Evolutionary conservation across 306 rosid species (phyloP).

Genomic region (Cotoneaster glaucophyllus): DNA sequence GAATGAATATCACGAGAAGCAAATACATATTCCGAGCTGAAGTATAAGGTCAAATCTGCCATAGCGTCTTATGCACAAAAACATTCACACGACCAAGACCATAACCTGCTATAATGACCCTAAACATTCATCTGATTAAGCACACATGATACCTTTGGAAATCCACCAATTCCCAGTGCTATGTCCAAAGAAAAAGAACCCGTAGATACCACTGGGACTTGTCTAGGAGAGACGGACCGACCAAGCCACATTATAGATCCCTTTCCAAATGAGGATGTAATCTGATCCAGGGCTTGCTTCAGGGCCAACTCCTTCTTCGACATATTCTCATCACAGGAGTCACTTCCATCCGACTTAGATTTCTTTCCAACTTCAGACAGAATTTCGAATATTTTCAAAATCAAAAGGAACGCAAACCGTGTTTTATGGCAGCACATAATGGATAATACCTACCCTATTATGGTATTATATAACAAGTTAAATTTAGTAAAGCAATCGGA

Average conservation of each 20-base stretch:
- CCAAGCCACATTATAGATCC: conserved; percentile 99
- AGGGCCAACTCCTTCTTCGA: conserved; percentile 78
- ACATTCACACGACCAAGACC: background rate
- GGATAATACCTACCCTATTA: background rate
- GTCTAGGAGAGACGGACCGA: conserved; percentile 34
- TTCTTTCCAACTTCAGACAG: conserved; percentile 48
- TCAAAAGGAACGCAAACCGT: background rate
- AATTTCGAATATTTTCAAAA: background rate
- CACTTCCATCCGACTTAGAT: conserved; percentile 70
- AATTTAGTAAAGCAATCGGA: background rate
- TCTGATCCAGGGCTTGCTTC: conserved; percentile 88
- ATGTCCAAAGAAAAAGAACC: conserved; percentile 82
- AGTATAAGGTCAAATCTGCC: background rate
- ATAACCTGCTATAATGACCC: background rate
- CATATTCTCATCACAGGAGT: conserved; percentile 55
- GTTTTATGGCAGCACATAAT: background rate
- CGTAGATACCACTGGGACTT: conserved; percentile 71
- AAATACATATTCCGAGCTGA: background rate
- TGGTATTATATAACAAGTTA: background rate
- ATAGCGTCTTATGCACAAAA: background rate
- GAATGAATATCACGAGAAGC: conserved; percentile 13
- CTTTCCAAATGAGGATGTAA: conserved; percentile 75
- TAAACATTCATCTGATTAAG: background rate
- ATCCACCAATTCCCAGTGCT: conserved; percentile 78
- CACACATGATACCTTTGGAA: conserved; percentile 66